Base-by-base conservation (phyloP, 2,329 filamentous ascomycete genomes). In the Aspergillus thermomutatus region DNA sequence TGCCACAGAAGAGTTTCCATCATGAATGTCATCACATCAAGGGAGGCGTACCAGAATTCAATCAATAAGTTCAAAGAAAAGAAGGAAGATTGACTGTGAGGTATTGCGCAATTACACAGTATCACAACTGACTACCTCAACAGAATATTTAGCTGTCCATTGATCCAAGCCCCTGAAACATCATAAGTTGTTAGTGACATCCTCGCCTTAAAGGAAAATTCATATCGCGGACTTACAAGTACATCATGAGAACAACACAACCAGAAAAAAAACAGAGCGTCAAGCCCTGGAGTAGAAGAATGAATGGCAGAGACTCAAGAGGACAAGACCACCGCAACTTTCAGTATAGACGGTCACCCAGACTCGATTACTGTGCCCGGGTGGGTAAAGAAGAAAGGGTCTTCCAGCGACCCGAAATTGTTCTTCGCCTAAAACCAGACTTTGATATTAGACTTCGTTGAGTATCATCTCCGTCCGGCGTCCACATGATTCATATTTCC, bases 111-210 rank as follows among this genome's bases (percentile, higher is more conserved):
- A 54, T 37, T 48, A 57, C 60, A 64, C 63, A 60, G 60, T 68
- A 61, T 66, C 65, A 67, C 67, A 69, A 62, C 61, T 57, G 57
- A 59, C 59, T 58, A 57, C 64, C 61, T 62, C 59, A 63, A 60
- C 52, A 53, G 47, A 50, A 53, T 50, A 50, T 57, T 50, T 50
- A 51, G 46, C 50, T 37, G 19, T 49, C 50, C 48, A 55, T 50
- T 34, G 57, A 59, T 23, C 59, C 49, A 49, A 61, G 54, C 59
- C 56, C 60, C 56, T 64, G 55, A 53, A 40, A 50, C 48, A 51
- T 50, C 34, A 47, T 45, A 52, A 8, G 41, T 40, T 40, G 59
- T 66, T 60, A 61, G 58, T 31, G 43, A 49, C 21, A 34, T 47
- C 28, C 26, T 25, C 49, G 50, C 17, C 14, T 25, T 40, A 37